A percentile compares a stretch with the other conserved stretches of the same genome.
These are phyloP conservation scores for Phalaenopsis equestris DNA, from an alignment of 106 monocot genomes.

Conservation along the genomic window DNA sequence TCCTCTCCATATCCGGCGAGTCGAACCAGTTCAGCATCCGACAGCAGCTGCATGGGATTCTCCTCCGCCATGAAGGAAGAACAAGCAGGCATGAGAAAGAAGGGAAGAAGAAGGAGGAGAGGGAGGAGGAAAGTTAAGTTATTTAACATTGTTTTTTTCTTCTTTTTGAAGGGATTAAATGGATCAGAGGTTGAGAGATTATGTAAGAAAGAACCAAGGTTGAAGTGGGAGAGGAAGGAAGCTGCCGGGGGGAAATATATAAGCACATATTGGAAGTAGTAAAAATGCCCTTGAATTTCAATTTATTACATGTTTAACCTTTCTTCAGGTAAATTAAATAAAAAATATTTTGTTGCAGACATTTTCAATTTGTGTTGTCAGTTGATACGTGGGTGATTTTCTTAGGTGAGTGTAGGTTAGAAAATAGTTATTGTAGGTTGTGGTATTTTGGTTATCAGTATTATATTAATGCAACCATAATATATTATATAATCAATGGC, in stretches of 20 bases:
- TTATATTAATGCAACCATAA: too few species aligned
- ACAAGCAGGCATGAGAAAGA: not conserved
- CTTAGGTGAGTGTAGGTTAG: too few species aligned
- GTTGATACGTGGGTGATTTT: not conserved
- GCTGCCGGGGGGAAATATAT: not conserved
- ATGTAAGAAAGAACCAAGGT: not conserved
- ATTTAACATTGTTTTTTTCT: not conserved
- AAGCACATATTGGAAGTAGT: not conserved
- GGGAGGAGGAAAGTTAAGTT: not conserved
- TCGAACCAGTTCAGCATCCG: slow-evolving; percentile 32
- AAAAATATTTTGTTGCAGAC: not conserved
- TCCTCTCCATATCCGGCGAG: slow-evolving; percentile 77
- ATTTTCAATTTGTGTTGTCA: not conserved
- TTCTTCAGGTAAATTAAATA: not conserved
- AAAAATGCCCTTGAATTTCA: not conserved
- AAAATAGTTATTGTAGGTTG: too few species aligned
- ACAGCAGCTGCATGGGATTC: slow-evolving; percentile 15
- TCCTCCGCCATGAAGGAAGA: not conserved
- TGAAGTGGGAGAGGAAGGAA: not conserved
- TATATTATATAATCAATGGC: too few species aligned
- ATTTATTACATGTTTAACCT: not conserved
- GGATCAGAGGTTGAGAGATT: too few species aligned
- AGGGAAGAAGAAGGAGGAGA: not conserved
- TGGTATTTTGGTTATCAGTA: too few species aligned
- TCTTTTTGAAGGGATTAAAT: too few species aligned